Evolutionary conservation across 1,139 yeast species (phyloP), one percentile per base, ranked within the genome.

Genomic region (Sporopachydermia cereana): DNA sequence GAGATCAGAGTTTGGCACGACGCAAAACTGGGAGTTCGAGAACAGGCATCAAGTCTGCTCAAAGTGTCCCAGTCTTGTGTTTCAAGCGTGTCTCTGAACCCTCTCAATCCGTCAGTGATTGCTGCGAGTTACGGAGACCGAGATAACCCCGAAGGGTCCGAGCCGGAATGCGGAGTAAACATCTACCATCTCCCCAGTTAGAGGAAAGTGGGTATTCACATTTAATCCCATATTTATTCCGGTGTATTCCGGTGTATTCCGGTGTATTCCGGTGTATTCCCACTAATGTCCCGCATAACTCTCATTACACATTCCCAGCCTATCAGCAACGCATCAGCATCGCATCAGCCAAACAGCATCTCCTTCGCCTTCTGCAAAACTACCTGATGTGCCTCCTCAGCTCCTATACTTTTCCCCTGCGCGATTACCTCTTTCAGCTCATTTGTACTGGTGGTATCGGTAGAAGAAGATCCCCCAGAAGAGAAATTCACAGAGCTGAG

Each of bases 1-100:
- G 14, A 39, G 2, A 31, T 63, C 2, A 47, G 52, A 27, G 44
- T 51, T 45, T 62, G 58, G 50, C 52, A 50, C 41, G 62, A 62
- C 44, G 52, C 60, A 1, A 61, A 57, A 27, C 39, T 57, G 34
- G 63, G 29, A 25, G 29, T 25, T 14, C 14, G 12, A 7, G 29
- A 25, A 7, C 14, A 14, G 12, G 7, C 12, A 7, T 7, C 7
- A 25, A 7, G 12, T 7, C 29, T 25, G 7, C 29, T 25, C 29
- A 7, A 7, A 7, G 12, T 14, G 14, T 7, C 29, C 7, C 29
- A 7, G 12, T 7, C 29, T 14, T 25, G 29, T 25, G 60, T 1
- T 41, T 54, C 2, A 48, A 47, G 30, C 45, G 50, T 29, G 42
- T 36, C 25, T 44, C 48, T 12, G 18, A 36, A 29, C 24, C 34